Base-by-base conservation (phyloP, 371 early-diverging fungal genomes). In the Apophysomyces variabilis region DNA sequence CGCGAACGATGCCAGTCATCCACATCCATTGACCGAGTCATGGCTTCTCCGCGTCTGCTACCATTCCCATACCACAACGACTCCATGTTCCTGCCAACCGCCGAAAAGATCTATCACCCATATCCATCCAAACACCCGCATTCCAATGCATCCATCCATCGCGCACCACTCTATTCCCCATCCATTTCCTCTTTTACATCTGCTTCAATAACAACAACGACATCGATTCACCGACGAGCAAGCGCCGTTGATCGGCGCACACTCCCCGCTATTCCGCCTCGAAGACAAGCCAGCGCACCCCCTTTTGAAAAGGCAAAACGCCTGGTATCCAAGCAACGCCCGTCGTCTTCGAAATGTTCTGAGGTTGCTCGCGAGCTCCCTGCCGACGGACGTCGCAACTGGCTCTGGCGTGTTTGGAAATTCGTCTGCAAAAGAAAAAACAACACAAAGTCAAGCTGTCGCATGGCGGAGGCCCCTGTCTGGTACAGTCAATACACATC, bases 21-120 rank as follows among this genome's bases (percentile, higher is more conserved):
- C 6, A 63, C 64, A 18, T 36, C 59, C 18, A 38, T 66, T 9
- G 73, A 73, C 57, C 46, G 60, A 35, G 73, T 73, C 38, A 56
- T 73, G 64, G 67, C 70, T 0, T 66, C 73, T 14, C 69, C 73
- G 1, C 64, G 69, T 0, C 44, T 65, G 9, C 61, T 58, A 9
- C 69, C 73, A 11, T 73, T 73, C 39, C 73, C 73, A 4, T 73
- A 73, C 54, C 73, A 73, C 65, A 73, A 73, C 37, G 73, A 73
- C 46, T 66, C 66, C 37, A 58, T 64, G 14, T 73, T 73, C 41
- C 56, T 73, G 9, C 73, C 73, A 8, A 66, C 62, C 8, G 71
- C 74, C 7, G 74, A 71, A 36, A 65, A 60, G 21, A 50, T 50
- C 5, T 50, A 50, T 26, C 54, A 26, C 9, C 38, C n/a, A 21